A percentile compares a stretch with the other conserved stretches of the same genome.
phyloP scores from a whole-genome alignment of 441 rosid genomes.

The Bruguiera hainesii region DNA sequence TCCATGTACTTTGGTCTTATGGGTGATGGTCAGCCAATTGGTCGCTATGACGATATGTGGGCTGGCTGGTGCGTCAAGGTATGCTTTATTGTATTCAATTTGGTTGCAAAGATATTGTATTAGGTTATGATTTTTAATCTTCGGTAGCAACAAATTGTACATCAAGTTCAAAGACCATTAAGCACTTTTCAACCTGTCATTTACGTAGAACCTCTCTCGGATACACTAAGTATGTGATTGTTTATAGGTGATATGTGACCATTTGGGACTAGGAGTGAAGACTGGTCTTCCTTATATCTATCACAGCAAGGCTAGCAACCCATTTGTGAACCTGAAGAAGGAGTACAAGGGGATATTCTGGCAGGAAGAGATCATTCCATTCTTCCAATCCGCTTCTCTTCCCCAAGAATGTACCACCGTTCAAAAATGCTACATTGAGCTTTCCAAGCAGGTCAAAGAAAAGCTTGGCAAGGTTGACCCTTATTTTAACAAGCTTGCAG shows the following conservation, averaged over 20 bases:
- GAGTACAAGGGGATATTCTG: constrained; percentile 95
- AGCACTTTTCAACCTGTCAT: too few relatives aligned
- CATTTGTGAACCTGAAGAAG: constrained; percentile 86
- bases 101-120: neutral
- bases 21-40: constrained; percentile 99
- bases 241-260: constrained; percentile 81
- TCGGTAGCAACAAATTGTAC: too few relatives aligned
- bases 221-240: constrained; percentile 2
- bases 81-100: neutral
- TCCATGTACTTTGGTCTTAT: constrained; percentile 99
- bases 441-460: constrained; percentile 78
- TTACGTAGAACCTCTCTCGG: neutral
- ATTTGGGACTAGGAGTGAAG: constrained; percentile 84
- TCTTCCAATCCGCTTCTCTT: constrained; percentile 70
- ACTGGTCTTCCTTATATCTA: constrained; percentile 91
- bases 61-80: constrained; percentile 99
- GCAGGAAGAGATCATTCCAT: constrained; percentile 99
- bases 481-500: constrained; percentile 85
- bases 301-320: constrained; percentile 98
- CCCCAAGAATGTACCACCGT: constrained; percentile 81
- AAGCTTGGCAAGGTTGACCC: constrained; percentile 76
- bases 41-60: constrained; percentile 99
- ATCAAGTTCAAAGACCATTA: too few relatives aligned
- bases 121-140: too few relatives aligned
- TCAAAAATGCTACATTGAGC: constrained; percentile 85